Conservation (phyloP, 1,139 yeast species). For the Candida sanyaensis region DNA sequence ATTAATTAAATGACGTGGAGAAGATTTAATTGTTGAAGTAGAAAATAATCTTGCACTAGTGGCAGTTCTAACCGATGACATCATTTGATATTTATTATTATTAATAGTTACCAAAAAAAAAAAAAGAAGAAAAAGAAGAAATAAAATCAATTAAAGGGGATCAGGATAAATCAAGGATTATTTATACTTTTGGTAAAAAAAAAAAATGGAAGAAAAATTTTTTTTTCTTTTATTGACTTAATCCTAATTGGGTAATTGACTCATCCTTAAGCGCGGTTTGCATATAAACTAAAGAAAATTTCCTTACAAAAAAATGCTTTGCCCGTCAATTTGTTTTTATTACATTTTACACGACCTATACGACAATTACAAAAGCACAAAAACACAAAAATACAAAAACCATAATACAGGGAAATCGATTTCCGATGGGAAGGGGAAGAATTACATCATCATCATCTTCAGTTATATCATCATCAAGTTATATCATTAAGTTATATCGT, state of each 20-base stretch:
- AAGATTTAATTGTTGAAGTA: conserved; percentile 8
- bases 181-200: conserved; percentile 1
- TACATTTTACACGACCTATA: background rate
- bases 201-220: conserved; percentile 3
- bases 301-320: no score
- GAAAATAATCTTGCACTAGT: conserved; percentile 14
- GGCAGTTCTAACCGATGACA: conserved; percentile 13
- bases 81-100: conserved; percentile 3
- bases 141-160: background rate
- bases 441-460: background rate
- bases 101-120: background rate
- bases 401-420: background rate
- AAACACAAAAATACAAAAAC: background rate
- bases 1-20: conserved; percentile 73
- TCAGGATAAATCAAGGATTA: background rate
- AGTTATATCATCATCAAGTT: no score
- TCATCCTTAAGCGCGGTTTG: conserved; percentile 14
- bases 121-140: background rate
- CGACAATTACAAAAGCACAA: background rate
- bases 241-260: conserved; percentile 14
- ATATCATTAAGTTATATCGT: no score
- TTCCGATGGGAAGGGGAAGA: no score
- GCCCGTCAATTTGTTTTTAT: background rate
- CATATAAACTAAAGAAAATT: conserved; percentile 5
- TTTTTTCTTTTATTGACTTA: conserved; percentile 3